A percentile compares a stretch with the other conserved stretches of the same genome.
phyloP scores from a whole-genome alignment of 2,329 filamentous ascomycete species.

The Ophiostoma piceae region DNA sequence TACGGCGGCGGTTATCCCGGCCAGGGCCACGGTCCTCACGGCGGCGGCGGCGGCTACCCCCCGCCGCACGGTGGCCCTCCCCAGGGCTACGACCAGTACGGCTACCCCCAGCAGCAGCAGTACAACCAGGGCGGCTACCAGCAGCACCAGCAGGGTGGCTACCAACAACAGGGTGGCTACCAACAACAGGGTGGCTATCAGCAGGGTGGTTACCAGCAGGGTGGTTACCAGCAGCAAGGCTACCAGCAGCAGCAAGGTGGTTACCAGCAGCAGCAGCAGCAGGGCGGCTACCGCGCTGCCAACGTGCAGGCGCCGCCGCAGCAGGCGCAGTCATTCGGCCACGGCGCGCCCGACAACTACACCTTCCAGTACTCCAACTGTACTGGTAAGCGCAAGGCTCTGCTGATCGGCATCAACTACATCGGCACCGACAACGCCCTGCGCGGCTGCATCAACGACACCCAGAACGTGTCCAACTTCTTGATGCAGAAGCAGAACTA shows the following conservation, averaged over 20 bases:
- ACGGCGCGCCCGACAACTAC: conserved; percentile 63
- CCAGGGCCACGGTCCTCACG: conserved; percentile 29
- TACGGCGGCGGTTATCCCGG: conserved; percentile 29
- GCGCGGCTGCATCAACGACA: conserved; percentile 74
- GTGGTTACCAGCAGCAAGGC: conserved; percentile 23
- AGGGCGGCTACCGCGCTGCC: conserved; percentile 15
- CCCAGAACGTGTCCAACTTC: conserved; percentile 69
- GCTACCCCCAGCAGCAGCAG: conserved; percentile 21
- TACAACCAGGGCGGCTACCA: conserved; percentile 21
- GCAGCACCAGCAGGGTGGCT: conserved; percentile 20
- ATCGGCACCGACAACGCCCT: conserved; percentile 67
- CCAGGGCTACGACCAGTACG: conserved; percentile 27
- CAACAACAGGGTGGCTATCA: conserved; percentile 21
- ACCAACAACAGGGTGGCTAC: conserved; percentile 21
- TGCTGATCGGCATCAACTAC: conserved; percentile 78
- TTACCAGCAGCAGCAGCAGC: conserved; percentile 22
- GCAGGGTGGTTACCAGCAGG: conserved; percentile 22
- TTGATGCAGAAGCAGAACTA: conserved; percentile 64
- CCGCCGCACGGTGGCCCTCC: conserved; percentile 23
- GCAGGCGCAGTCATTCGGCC: conserved; percentile 55
- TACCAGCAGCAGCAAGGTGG: conserved; percentile 21
- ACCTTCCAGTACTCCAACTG: conserved; percentile 73
- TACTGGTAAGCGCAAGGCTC: conserved; percentile 65
- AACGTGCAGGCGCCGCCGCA: conserved; percentile 44
- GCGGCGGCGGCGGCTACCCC: conserved; percentile 21